Evolutionary conservation across 2,329 filamentous ascomycete species (phyloP).

Genomic region (Colletotrichum sp.): DNA sequence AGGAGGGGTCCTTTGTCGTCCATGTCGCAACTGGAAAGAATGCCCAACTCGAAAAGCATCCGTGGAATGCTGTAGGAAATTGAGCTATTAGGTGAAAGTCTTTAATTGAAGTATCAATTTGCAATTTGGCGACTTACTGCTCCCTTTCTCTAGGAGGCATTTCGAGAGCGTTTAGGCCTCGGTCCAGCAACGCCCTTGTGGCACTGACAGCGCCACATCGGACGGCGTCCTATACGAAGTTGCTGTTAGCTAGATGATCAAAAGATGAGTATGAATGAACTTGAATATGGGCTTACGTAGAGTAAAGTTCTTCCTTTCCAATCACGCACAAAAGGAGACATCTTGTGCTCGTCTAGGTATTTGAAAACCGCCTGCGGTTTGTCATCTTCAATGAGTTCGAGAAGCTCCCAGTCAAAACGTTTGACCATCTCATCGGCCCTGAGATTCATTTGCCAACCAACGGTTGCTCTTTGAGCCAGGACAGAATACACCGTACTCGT

Average conservation of each 20-base stretch:
- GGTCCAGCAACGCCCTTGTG: no score
- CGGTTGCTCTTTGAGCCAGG: neutral
- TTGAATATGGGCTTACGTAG: no score
- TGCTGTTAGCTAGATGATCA: no score
- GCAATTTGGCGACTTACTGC: no score
- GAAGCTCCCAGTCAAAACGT: fast-evolving
- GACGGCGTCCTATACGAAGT: no score
- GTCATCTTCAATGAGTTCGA: neutral
- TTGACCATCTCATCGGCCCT: neutral
- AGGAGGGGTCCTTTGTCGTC: neutral
- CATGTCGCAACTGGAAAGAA: neutral
- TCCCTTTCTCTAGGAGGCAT: no score
- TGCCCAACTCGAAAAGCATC: neutral
- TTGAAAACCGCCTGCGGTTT: fast-evolving
- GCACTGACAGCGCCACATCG: no score
- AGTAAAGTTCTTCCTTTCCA: neutral
- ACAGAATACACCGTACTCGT: neutral
- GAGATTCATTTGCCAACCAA: neutral
- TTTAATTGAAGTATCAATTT: no score
- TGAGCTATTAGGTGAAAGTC: neutral
- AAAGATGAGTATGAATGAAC: no score
- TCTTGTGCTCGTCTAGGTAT: neutral
- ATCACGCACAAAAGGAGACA: neutral
- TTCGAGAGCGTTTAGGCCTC: no score
- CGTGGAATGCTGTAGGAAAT: neutral